Evolutionary conservation across 2,329 filamentous ascomycete species (phyloP), one percentile per base, ranked within the genome.

Genomic region (Penicillium sp.): DNA sequence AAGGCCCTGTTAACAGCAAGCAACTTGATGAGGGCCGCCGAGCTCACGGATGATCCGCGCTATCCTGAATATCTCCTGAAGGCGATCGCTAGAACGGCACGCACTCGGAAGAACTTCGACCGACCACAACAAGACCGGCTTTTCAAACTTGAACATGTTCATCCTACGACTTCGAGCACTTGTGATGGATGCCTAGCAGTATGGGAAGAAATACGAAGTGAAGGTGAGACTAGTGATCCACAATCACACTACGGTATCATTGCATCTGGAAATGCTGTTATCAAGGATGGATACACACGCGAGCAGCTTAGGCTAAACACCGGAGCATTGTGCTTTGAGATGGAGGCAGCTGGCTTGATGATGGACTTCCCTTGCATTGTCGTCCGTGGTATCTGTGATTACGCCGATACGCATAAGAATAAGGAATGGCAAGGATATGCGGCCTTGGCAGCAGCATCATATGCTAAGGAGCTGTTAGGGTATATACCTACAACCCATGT

Each of bases 261-360:
- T 57, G 62, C 60, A 3, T 68, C 66, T 25, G 59, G 57, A 4
- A 63, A 65, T 50, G 1, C 13, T 13, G 53, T 65, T 1, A 57
- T 68, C 0, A 61, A 63, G n/a, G 13, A 64, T 37, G 60, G 50
- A 2, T 0, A 5, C 5, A 56, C 21, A 35, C 41, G 66, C 17
- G 64, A 64, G 21, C 47, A 54, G 21, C 48, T 67, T 5, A 5
- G 51, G 1, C 6, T 12, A 6, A 29, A 59, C 29, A 55, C 43
- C 9, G 54, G 51, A 0, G 57, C 52, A 19, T 25, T 64, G 10
- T 64, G 60, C 27, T 52, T 62, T 33, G 41, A 43, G 21, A 43
- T 43, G 23, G 41, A 43, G 15, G 41, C 41, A 27, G 41, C 41
- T 10, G 41, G 41, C 3, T 25, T 43, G 23, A 43, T 43, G 23